Conservation (phyloP, 352 stramenopile genomes). For the Globisporangium alternatum region DNA sequence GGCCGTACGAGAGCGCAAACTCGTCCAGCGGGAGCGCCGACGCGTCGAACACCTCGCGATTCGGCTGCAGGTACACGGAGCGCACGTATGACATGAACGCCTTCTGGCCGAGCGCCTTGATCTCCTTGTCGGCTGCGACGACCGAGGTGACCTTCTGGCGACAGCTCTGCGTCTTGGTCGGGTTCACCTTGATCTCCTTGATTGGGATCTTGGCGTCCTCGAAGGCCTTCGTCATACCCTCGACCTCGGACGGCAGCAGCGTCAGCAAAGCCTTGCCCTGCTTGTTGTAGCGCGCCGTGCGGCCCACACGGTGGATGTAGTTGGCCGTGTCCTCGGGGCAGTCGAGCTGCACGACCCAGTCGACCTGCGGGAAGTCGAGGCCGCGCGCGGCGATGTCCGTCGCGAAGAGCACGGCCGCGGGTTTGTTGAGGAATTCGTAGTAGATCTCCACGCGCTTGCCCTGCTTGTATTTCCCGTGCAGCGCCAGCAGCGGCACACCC, state of each 20-base stretch:
- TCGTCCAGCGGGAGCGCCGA: conserved; percentile 88
- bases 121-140: conserved; percentile 91
- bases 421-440: conserved; percentile 97
- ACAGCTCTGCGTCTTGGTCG: conserved; percentile 92
- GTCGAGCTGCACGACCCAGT: conserved; percentile 99
- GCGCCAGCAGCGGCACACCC: conserved; percentile 93
- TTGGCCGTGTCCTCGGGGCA: conserved; percentile 96
- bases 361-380: conserved; percentile 98
- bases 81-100: conserved; percentile 98
- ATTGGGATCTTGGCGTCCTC: conserved; percentile 94
- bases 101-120: conserved; percentile 96
- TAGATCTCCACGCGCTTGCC: conserved; percentile 98
- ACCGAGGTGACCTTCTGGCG: conserved; percentile 91
- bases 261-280: conserved; percentile 93
- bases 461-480: conserved; percentile 99
- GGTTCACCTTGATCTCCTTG: conserved; percentile 97
- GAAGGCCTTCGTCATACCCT: conserved; percentile 85
- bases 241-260: conserved; percentile 89
- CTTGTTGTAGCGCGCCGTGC: conserved; percentile 95
- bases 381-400: conserved; percentile 98
- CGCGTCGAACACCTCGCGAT: conserved; percentile 94
- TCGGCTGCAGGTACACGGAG: conserved; percentile 94
- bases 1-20: conserved; percentile 93
- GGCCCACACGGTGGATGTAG: conserved; percentile 98
- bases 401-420: conserved; percentile 94